These are phyloP conservation scores for Papiliotrema terrestris DNA, from an alignment of 1,284 basidiomycete species.

Conservation along the genomic window DNA sequence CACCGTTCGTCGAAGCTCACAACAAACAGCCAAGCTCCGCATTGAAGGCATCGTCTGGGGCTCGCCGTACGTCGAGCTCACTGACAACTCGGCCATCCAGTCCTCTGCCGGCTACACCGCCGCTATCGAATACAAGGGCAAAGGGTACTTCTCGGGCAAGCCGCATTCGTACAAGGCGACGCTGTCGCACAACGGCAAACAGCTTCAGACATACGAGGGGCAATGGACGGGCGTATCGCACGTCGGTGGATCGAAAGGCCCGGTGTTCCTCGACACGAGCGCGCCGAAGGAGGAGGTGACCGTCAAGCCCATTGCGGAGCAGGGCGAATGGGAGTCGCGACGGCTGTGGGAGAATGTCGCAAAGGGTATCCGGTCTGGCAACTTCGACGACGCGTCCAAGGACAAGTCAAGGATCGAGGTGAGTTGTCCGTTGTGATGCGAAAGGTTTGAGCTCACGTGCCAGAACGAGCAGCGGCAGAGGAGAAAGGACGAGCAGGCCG, in stretches of 20 bases:
- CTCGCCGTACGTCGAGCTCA: constrained; percentile 67
- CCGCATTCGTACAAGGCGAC: constrained; percentile 88
- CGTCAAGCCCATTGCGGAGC: constrained; percentile 61
- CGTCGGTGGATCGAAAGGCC: constrained; percentile 56
- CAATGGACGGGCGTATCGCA: constrained; percentile 71
- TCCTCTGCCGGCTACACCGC: constrained; percentile 69
- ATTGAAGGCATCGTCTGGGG: constrained; percentile 58
- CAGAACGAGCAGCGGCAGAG: constrained; percentile 89
- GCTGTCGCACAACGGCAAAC: constrained; percentile 53
- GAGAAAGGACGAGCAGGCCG: constrained; percentile 75
- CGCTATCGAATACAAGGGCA: constrained; percentile 87
- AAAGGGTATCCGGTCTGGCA: constrained; percentile 82
- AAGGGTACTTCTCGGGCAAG: constrained; percentile 91
- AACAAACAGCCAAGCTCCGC: constrained; percentile 58
- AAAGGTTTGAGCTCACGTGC: neutral
- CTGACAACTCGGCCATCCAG: constrained; percentile 79
- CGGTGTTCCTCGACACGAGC: constrained; percentile 54
- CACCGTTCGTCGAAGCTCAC: constrained; percentile 11
- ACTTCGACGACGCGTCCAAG: constrained; percentile 84
- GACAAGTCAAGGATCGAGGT: constrained; percentile 94
- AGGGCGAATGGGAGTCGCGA: constrained; percentile 80
- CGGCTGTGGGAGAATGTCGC: constrained; percentile 83
- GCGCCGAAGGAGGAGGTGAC: constrained; percentile 64
- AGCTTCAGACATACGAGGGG: constrained; percentile 70
- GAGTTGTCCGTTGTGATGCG: constrained; percentile 14